Base-by-base conservation (phyloP, 1,284 basidiomycete genomes). In the Puccinia novopanici region DNA sequence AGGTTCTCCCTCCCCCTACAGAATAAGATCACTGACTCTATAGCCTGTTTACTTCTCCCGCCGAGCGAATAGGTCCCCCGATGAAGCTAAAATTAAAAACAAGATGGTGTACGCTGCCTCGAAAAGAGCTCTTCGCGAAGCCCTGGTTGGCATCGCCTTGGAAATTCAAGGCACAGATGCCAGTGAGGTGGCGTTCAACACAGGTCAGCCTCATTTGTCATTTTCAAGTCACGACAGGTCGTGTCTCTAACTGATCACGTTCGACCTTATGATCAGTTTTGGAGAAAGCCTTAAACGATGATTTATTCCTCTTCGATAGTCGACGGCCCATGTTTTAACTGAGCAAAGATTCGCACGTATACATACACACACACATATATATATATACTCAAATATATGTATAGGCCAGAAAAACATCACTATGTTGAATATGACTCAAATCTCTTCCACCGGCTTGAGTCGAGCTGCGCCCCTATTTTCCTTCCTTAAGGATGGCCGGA, bases 21-120 rank as follows among this genome's bases (percentile, higher is more conserved):
- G 45, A 48, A 13, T 61, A 34, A 37, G 12, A 61, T 61, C 15
- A 34, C 59, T 61, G 4, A 40, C 2, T n/a, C 22, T 6, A n/a
- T n/a, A 63, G 27, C 15, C 40, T 22, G 34, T 10, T 37, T 63
- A 40, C 0, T 19, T 2, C 17, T 2, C 17, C 1, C 52, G 19
- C 22, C 34, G 4, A 15, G 52, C 17, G 27, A 48, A 24, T 84
- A 97, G 95, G 95, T 90, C 91, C 34, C 96, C 96, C 82, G 95
- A 97, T 85, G 88, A 88, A 59, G 91, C 94, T 75, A 92, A 91
- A 88, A 89, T 97, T 87, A 95, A 92, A 88, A 88, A 90, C 85
- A 98, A 97, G 92, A 98, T 99, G n/a, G n/a, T n/a, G 84, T 93
- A 90, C 87, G 92, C 96, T 59, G 92, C 94, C 34, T 98, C 96